A percentile compares a stretch with the other conserved stretches of the same genome.
Conservation (phyloP, 2,329 filamentous ascomycete genomes). For the Colletotrichum aenigma region DNA sequence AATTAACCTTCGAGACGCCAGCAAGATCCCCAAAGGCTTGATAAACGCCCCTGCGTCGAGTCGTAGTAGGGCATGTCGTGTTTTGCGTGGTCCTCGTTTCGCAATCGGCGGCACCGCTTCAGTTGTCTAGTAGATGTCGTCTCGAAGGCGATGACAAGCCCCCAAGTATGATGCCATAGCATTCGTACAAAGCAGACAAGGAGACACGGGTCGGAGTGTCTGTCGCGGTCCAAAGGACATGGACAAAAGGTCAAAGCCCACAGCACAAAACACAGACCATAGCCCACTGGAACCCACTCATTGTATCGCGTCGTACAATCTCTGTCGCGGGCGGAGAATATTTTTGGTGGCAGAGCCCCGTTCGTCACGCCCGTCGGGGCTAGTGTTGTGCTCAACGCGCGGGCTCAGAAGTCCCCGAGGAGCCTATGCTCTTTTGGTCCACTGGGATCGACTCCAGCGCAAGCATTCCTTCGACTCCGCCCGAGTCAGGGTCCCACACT, state of each 20-base stretch:
- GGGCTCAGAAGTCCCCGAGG: slow-evolving; percentile 18
- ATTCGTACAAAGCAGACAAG: not conserved
- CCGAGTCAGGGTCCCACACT: slow-evolving; percentile 19
- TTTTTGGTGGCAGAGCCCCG: slow-evolving; percentile 19
- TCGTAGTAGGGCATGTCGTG: not conserved
- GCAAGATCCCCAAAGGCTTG: not conserved
- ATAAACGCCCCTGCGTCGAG: not conserved
- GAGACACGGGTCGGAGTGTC: not conserved
- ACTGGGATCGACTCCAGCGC: slow-evolving; percentile 13
- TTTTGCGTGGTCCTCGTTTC: not conserved
- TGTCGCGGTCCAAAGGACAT: not conserved
- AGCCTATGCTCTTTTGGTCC: slow-evolving; percentile 18
- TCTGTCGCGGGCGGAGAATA: slow-evolving; percentile 21
- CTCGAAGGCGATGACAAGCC: not conserved
- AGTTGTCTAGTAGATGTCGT: not conserved
- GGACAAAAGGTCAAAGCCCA: not conserved
- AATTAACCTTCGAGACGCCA: slow-evolving; percentile 11
- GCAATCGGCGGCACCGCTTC: not conserved
- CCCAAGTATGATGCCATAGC: not conserved
- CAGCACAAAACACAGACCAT: not conserved
- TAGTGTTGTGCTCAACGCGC: slow-evolving; percentile 16
- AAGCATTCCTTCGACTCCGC: slow-evolving; percentile 16
- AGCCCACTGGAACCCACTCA: slow-evolving; percentile 1
- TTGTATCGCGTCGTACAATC: slow-evolving; percentile 16
- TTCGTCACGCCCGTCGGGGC: slow-evolving; percentile 5